Base-by-base conservation (phyloP, 2,329 filamentous ascomycete genomes). In the Xylaria sp. region DNA sequence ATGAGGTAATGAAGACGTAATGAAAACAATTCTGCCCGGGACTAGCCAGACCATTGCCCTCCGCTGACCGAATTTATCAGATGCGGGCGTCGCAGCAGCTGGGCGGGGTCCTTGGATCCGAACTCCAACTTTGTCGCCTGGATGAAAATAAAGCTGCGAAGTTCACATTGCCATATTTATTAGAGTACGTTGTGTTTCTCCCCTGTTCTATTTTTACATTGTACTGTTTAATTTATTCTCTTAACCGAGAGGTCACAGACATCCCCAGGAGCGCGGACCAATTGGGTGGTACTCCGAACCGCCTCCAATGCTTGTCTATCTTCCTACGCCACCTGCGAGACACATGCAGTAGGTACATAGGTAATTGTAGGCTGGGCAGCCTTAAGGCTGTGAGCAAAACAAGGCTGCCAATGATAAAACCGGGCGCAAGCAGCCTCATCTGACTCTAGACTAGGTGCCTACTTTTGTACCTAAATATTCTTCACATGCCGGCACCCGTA, bases 1-100 rank as follows among this genome's bases (percentile, higher is more conserved):
- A 72, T 76, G 69, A 74, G 72, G 74, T 78, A 77, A 77, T 67
- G 69, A 76, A 76, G 70, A 78, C 76, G 76, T 78, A 78, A 78
- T 78, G 69, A 48, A 75, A 77, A 50, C 20, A 57, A 50, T 56
- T 9, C 52, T 31, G 31, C 23, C 50, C 23, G 15, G 15, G 39
- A 46, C 37, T 20, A 46, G 52, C 15, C 41, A 50, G 58, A 25
- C 37, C 31, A 52, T 8, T 10, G 5, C 50, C 37, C 56, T 61
- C 68, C 65, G 56, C 65, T 65, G 63, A n/a, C 48, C 44, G 60
- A 59, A 67, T 69, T 46, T 51, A 56, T 55, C 63, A 66, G 54
- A 62, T 54, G 41, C 28, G 52, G 65, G 39, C 62, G 60, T 60
- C 65, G 63, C 55, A 20, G 18, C 51, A 10, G 44, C 2, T 8